Evolutionary conservation across 2,329 filamentous ascomycete species (phyloP), one percentile per base, ranked within the genome.

Genomic region (Neoscytalidium dimidiatum): DNA sequence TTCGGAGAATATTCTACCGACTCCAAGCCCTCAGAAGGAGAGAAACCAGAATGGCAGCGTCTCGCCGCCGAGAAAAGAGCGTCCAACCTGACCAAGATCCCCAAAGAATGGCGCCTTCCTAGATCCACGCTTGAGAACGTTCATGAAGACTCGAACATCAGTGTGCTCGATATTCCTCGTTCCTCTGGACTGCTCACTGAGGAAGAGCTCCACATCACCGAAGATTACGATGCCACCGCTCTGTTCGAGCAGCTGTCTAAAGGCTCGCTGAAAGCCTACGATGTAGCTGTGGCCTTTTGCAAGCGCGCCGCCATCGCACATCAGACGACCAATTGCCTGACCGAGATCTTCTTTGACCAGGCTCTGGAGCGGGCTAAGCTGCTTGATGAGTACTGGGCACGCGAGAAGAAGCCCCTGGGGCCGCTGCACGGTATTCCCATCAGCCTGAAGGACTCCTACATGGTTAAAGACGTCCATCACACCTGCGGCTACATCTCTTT

Each of bases 401-500:
- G 62, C 17, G 71, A 79, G 0, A 78, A 78, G 4, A 78, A 79
- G 68, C 68, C 80, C 14, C 78, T 84, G 69, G 84, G 84, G 3
- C 78, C 82, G 21, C 68, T 84, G 11, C 85, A 85, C 71, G 85
- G 84, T 0, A 72, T 66, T 5, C 52, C 62, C 26, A 66, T 64
- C 33, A 60, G 56, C 13, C 26, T 66, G 26, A 66, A 78, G 71
- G 87, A 89, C 60, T 85, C 86, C 14, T 89, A 89, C 73, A 83
- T 88, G 26, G 77, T 90, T 46, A 83, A 83, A 65, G 86, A 84
- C 1, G 72, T 82, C 3, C 85, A 88, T 62, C 82, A 83, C 0
- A 88, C 87, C 0, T 74, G 89, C 3, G 87, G 87, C 6, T 88
- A 88, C 68, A 83, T 86, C 1, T 76, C 74, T 1, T 81, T 77